Percentiles rank a stretch among this genome's conserved stretches.
Evolutionary conservation across 1,139 yeast genomes (phyloP).

Genomic region (Nakaseomyces uthaithaninus): DNA sequence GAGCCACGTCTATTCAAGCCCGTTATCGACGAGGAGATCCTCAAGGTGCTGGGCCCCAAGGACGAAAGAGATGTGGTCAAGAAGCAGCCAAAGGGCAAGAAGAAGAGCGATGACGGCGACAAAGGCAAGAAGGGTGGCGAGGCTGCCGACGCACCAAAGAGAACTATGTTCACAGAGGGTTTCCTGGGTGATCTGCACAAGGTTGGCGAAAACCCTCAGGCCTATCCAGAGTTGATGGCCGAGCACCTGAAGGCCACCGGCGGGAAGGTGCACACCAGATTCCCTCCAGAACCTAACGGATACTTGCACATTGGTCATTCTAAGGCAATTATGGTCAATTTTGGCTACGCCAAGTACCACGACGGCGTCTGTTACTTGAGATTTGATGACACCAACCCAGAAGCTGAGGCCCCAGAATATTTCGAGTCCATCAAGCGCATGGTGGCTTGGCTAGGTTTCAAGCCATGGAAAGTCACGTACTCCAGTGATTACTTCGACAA

Average conservation of each 20-base stretch:
- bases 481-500: constrained; percentile 92
- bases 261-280: constrained; percentile 83
- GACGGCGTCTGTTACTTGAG: constrained; percentile 85
- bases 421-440: constrained; percentile 77
- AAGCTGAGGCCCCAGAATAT: constrained; percentile 91
- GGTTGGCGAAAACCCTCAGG: constrained; percentile 92
- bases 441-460: constrained; percentile 87
- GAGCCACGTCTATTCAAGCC: constrained; percentile 81
- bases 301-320: constrained; percentile 96
- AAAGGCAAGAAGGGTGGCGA: constrained; percentile 27
- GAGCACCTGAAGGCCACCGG: constrained; percentile 70
- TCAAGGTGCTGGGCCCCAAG: constrained; percentile 77
- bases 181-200: constrained; percentile 91
- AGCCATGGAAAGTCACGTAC: constrained; percentile 88
- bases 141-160: constrained; percentile 34
- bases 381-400: constrained; percentile 97
- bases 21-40: constrained; percentile 64
- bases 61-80: constrained; percentile 87
- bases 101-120: constrained; percentile 17
- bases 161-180: constrained; percentile 93
- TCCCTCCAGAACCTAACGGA: constrained; percentile 99
- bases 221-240: constrained; percentile 71
- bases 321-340: constrained; percentile 93
- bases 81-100: constrained; percentile 58
- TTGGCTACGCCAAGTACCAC: constrained; percentile 83